Conservation (phyloP, 108 stramenopile species). For the Stephanodiscus minutulus region DNA sequence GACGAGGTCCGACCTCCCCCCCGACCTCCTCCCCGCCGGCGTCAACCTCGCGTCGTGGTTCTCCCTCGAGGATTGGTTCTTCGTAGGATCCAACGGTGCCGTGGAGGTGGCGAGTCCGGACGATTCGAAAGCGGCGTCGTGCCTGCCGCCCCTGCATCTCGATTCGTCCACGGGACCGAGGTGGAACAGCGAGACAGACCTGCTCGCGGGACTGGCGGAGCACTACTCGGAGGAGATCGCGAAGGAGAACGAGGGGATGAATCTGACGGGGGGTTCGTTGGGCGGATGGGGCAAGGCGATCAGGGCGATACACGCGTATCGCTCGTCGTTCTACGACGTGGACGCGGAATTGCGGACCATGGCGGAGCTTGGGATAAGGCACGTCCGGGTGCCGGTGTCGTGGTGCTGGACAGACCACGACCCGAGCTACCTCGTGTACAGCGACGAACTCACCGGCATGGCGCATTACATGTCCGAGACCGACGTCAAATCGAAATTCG, state of each 20-base stretch:
- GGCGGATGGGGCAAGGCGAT: constrained; percentile 54
- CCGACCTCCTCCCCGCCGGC: constrained; percentile 55
- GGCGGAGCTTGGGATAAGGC: constrained; percentile 55
- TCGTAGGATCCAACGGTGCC: constrained; percentile 60
- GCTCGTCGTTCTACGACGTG: constrained; percentile 61
- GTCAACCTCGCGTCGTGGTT: constrained; percentile 80
- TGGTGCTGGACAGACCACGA: constrained; percentile 79
- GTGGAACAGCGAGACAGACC: constrained; percentile 80
- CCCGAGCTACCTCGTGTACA: constrained; percentile 40
- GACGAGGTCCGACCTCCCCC: background rate
- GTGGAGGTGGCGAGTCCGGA: constrained; percentile 76
- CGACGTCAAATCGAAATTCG: constrained; percentile 53
- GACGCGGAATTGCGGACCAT: constrained; percentile 56
- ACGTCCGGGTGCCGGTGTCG: constrained; percentile 67
- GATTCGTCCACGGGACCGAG: constrained; percentile 56
- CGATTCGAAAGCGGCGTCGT: constrained; percentile 48
- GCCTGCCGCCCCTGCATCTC: constrained; percentile 70
- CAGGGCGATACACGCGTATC: constrained; percentile 60
- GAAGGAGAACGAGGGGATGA: background rate
- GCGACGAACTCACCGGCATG: constrained; percentile 15
- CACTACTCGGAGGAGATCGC: constrained; percentile 41
- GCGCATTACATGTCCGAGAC: constrained; percentile 32
- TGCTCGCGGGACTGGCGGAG: constrained; percentile 48
- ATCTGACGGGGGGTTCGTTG: constrained; percentile 16
- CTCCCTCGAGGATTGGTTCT: constrained; percentile 84